These are phyloP conservation scores for Cucumis variabilis DNA, from an alignment of 331 rosid species.

Conservation along the genomic window DNA sequence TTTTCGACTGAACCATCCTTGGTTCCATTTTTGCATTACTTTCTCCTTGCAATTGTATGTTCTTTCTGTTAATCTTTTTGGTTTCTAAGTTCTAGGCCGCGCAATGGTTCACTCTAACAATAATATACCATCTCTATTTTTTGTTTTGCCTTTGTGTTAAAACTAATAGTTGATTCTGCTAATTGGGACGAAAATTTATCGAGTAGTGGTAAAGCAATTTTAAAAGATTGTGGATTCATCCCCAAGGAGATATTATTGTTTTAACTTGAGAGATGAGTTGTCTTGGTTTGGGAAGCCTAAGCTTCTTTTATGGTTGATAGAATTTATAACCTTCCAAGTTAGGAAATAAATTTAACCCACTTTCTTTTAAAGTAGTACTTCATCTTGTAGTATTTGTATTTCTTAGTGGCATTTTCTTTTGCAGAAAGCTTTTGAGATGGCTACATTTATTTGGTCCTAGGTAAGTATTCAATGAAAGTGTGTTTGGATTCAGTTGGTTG, in stretches of 20 bases:
- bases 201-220: slow-evolving; percentile 85
- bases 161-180: slow-evolving; percentile 69
- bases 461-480: slow-evolving; percentile 54
- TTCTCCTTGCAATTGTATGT: slow-evolving; percentile 88
- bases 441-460: slow-evolving; percentile 89
- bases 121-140: background rate
- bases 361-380: background rate
- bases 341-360: slow-evolving; percentile 9
- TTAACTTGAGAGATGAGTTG: slow-evolving; percentile 80
- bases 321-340: slow-evolving; percentile 86
- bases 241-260: slow-evolving; percentile 47
- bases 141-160: slow-evolving; percentile 7
- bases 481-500: background rate
- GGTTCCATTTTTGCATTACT: slow-evolving; percentile 91
- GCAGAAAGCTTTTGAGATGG: slow-evolving; percentile 98
- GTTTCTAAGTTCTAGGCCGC: background rate
- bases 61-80: slow-evolving; percentile 14
- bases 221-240: slow-evolving; percentile 66
- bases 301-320: slow-evolving; percentile 71
- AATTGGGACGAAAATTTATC: slow-evolving; percentile 85
- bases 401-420: slow-evolving; percentile 34
- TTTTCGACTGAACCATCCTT: slow-evolving; percentile 35
- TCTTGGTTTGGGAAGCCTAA: slow-evolving; percentile 94
- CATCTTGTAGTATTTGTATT: background rate
- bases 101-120: background rate